phyloP scores from a whole-genome alignment of 2,329 filamentous ascomycete species.

The Chaetomiaceae sp. region DNA sequence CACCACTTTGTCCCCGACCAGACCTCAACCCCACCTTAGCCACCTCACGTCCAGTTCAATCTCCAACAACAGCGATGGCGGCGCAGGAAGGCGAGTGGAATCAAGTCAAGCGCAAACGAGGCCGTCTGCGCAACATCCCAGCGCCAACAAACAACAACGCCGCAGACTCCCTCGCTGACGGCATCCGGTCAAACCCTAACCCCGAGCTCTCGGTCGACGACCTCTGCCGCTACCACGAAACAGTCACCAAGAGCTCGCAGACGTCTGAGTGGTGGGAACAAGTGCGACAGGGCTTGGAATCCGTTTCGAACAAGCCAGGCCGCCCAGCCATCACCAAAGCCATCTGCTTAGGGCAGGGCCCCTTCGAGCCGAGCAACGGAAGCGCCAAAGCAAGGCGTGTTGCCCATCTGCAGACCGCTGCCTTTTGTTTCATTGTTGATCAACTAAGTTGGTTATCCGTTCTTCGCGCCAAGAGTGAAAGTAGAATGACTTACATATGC shows the following conservation, averaged over 20 bases:
- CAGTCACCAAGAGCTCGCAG: constrained; percentile 22
- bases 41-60: neutral
- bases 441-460: constrained; percentile 35
- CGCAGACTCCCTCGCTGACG: neutral
- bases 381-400: constrained; percentile 42
- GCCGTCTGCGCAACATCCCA: constrained; percentile 19
- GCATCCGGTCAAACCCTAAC: constrained; percentile 22
- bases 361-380: constrained; percentile 48
- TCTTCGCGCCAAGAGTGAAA: neutral
- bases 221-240: constrained; percentile 26
- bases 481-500: constrained; percentile 1
- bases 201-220: constrained; percentile 23
- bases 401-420: constrained; percentile 49
- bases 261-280: constrained; percentile 27
- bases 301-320: constrained; percentile 17
- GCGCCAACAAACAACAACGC: neutral
- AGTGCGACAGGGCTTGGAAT: constrained; percentile 34
- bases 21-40: too few relatives aligned
- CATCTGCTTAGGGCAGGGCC: constrained; percentile 51
- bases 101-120: constrained; percentile 23
- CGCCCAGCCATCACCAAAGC: constrained; percentile 36
- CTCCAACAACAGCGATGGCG: constrained; percentile 2
- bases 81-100: constrained; percentile 20
- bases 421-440: constrained; percentile 46
- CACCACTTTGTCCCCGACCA: too few relatives aligned